Evolutionary conservation across 139 green algal species (phyloP), one percentile per base, ranked within the genome.

Genomic region (Diplosphaera chodatii): DNA sequence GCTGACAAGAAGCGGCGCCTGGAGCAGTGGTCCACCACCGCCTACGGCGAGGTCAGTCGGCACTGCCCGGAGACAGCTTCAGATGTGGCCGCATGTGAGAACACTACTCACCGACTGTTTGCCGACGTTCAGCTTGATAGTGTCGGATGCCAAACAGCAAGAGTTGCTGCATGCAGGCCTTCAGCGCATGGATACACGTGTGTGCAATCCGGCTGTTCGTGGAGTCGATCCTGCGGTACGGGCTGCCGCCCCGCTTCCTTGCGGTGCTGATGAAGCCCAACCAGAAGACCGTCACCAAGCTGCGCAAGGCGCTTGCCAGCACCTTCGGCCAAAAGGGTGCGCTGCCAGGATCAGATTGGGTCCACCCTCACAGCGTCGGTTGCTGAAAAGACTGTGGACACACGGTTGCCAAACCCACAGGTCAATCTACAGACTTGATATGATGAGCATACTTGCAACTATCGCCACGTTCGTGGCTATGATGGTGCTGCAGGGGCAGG

Each of bases 221-320:
- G 55, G 95, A 99, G 82, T 93, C 84, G 82, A 97, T 99, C 48
- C 78, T 99, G 75, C 86, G 95, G 5, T 99, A 99, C 76, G 95
- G 95, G 22, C 85, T 99, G 69, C 95, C 95, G 18, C 95, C 95
- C 3, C 80, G 86, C 40, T 92, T 92, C 68, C 79, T 92, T 62
- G 84, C 87, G 0, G 88, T 82, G 1, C 72, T 97, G 1, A 83
- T 97, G 48, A 82, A 88, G 73, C 91, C 93, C 18, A 75, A 81
- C 29, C 72, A 81, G 3, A 95, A 92, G 79, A 40, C 67, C 48
- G 80, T 87, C 37, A 74, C 40, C 20, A 84, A 83, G 67, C 73
- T 97, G 70, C 72, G 91, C 15, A 84, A 84, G 33, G 74, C 82
- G 29, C 79, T 97, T 63, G 78, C 84, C 1, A 32, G 40, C 23